Base-by-base conservation (phyloP, 2,329 filamentous ascomycete genomes). In the Colletotrichum navitas region DNA sequence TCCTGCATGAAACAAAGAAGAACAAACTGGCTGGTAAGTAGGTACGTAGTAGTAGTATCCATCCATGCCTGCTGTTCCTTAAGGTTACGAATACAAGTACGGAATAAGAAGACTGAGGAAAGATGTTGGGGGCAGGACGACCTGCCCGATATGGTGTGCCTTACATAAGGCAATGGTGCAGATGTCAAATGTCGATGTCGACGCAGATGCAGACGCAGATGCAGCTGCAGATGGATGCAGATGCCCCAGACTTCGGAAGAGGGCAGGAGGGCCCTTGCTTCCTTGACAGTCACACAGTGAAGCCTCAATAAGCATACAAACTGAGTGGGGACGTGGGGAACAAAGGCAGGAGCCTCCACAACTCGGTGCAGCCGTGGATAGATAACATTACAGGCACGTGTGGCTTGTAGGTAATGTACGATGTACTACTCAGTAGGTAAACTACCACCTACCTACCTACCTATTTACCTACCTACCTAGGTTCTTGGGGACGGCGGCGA, bases 1-100 rank as follows among this genome's bases (percentile, higher is more conserved):
- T 43, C 41, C 52, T 47, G 55, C 45, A 45, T 70, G 67, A 66
- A 66, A 70, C 67, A 36, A 41, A 14, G 36, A 16, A 45, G 41
- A 14, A 39, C 16, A 43, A 59, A 43, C 24, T 43, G 11, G 2
- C 11, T 29, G 34, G 34, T 36, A 41, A 14, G 14, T 41, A 7
- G 39, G 39, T 6, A 41, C 5, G 16, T 41, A 16, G 11, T 5
- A n/a, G 21, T n/a, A 8, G n/a, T 29, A 4, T 29, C 12, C 5
- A 4, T 29, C 12, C 5, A 41, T 39, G 18, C 36, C 18, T 26
- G n/a, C 7, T 21, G 29, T 10, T 55, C 8, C 52, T 36, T 36
- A 5, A 8, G 51, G 5, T 18, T 12, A n/a, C 43, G 43, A 45
- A 45, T 21, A 45, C 43, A 10, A 45, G 18, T n/a, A 45, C 18